Evolutionary conservation across 2,329 filamentous ascomycete genomes (phyloP).

Genomic region (Alternaria incomplexa): DNA sequence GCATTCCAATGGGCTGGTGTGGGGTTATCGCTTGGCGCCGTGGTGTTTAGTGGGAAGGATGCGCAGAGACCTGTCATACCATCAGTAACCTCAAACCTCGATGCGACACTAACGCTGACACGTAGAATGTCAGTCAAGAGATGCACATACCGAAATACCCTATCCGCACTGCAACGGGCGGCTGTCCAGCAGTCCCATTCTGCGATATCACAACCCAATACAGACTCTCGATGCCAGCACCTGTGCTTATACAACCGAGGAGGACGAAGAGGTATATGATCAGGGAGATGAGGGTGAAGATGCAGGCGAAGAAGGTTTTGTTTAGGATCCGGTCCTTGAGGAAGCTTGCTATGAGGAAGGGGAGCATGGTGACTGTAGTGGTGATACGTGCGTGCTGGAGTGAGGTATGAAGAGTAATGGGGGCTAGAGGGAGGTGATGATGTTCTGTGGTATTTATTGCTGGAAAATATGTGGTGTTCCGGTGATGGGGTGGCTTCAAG

Average conservation of each 20-base stretch:
- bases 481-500: not conserved
- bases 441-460: not conserved
- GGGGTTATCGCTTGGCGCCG: not conserved
- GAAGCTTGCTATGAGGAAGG: not conserved
- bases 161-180: not conserved
- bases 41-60: slow-evolving; percentile 1
- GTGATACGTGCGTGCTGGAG: not conserved
- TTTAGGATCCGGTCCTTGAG: slow-evolving; percentile 1
- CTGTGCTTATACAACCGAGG: slow-evolving; percentile 4
- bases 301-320: slow-evolving; percentile 1
- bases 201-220: slow-evolving; percentile 7
- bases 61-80: slow-evolving; percentile 2
- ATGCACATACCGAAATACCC: slow-evolving; percentile 15
- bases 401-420: not conserved
- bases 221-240: slow-evolving; percentile 2
- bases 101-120: no score
- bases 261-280: slow-evolving; percentile 4
- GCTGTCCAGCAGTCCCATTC: not conserved
- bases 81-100: no score
- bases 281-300: slow-evolving; percentile 2
- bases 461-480: not conserved
- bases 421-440: not conserved
- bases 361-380: not conserved
- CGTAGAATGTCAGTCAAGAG: no score
- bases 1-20: not conserved